A percentile compares a stretch with the other conserved stretches of the same genome.
phyloP scores from a whole-genome alignment of 306 rosid genomes.

The Oemleria cerasiformis region DNA sequence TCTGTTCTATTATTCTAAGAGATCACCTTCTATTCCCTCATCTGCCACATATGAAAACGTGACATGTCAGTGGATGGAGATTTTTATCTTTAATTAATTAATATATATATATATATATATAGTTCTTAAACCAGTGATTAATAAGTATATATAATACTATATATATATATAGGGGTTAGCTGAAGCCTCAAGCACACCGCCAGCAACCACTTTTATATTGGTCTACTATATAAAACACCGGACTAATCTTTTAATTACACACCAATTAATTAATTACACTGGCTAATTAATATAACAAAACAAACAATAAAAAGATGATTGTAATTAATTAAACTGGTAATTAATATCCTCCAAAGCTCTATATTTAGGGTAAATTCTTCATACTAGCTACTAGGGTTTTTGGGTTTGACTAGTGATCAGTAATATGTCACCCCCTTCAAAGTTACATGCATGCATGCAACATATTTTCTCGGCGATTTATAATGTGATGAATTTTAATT shows the following conservation, averaged over 20 bases:
- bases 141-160: too few species aligned
- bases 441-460: neutral
- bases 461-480: neutral
- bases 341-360: neutral
- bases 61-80: conserved; percentile 22
- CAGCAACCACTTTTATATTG: neutral
- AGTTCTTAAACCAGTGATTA: too few species aligned
- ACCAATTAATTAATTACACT: neutral
- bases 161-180: neutral
- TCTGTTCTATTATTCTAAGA: conserved; percentile 19
- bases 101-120: too few species aligned
- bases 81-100: too few species aligned
- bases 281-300: too few species aligned
- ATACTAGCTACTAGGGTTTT: conserved; percentile 5
- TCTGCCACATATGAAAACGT: conserved; percentile 17
- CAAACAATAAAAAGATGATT: too few species aligned
- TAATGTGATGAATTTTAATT: too few species aligned
- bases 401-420: neutral
- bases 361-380: conserved; percentile 15
- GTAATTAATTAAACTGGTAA: too few species aligned
- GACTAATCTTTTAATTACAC: neutral
- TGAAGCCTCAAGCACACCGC: neutral
- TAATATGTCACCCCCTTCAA: neutral
- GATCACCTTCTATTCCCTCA: conserved; percentile 12
- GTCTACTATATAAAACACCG: conserved; percentile 7